Conservation (phyloP, 2,329 filamentous ascomycete genomes). For the Verticillium nubilum region DNA sequence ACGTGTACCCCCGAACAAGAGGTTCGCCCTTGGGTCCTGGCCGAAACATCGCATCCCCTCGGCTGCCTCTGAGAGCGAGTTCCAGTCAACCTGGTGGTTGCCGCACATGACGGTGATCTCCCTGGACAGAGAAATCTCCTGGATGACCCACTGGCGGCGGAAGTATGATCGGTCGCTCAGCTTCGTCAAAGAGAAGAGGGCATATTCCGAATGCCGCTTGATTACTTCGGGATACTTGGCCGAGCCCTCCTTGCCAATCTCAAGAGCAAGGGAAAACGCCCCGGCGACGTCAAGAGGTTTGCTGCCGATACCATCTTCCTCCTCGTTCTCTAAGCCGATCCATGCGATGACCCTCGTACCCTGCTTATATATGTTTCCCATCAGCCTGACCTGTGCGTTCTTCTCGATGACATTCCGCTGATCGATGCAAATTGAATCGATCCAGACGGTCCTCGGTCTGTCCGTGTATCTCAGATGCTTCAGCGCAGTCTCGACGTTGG, state of each 20-base stretch:
- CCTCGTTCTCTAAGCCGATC: slow-evolving; percentile 12
- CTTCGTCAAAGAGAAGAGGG: neutral
- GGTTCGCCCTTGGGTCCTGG: neutral
- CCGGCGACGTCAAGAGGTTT: neutral
- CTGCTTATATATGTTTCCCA: slow-evolving; percentile 19
- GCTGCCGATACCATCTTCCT: neutral
- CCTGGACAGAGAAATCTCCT: slow-evolving; percentile 14
- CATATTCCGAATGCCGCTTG: neutral
- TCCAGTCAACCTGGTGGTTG: neutral
- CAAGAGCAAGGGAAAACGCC: neutral
- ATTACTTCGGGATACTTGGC: neutral
- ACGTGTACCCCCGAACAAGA: neutral
- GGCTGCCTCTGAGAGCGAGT: neutral
- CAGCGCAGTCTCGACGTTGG: slow-evolving; percentile 2
- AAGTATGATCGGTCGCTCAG: slow-evolving; percentile 12
- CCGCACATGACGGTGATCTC: neutral
- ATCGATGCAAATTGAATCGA: slow-evolving; percentile 26
- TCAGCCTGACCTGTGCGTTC: slow-evolving; percentile 19
- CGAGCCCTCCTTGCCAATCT: neutral
- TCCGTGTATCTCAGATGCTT: neutral
- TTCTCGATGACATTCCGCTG: slow-evolving; percentile 18
- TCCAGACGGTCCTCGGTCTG: slow-evolving; percentile 13
- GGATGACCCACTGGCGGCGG: slow-evolving; percentile 18
- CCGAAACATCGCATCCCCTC: neutral
- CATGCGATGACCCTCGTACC: slow-evolving; percentile 13